Percentiles rank a stretch among this genome's conserved stretches.
Conservation (phyloP, 805 yeast genomes). For the Maudiozyma turicensis region DNA sequence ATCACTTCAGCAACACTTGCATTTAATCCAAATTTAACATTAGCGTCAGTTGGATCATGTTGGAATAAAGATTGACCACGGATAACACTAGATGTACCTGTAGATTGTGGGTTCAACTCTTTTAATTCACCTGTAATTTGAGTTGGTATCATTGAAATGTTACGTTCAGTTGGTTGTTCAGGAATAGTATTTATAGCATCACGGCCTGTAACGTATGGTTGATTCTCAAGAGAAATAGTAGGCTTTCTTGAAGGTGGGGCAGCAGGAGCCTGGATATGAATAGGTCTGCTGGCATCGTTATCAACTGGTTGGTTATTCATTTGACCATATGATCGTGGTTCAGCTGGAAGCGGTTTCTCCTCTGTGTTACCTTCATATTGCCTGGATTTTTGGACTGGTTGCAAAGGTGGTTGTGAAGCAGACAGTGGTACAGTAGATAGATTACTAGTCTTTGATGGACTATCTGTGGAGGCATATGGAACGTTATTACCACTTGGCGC, state of each 20-base stretch:
- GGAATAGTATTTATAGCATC: not conserved
- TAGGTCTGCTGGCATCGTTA: slow-evolving; percentile 7
- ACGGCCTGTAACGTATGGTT: not conserved
- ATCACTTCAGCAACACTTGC: slow-evolving; percentile 81
- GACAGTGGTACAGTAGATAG: not conserved
- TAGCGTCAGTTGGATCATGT: slow-evolving; percentile 36
- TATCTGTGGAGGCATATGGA: not conserved
- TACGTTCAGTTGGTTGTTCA: slow-evolving; percentile 2
- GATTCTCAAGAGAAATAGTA: slow-evolving; percentile 4
- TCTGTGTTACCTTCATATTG: slow-evolving; percentile 17
- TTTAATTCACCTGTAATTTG: slow-evolving; percentile 27
- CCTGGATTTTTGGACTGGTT: slow-evolving; percentile 26
- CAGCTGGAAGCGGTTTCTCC: slow-evolving; percentile 13
- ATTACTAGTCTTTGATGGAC: not conserved
- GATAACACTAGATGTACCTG: slow-evolving; percentile 34
- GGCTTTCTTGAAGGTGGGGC: slow-evolving; percentile 50
- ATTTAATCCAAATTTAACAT: slow-evolving; percentile 51
- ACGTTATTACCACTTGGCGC: not conserved
- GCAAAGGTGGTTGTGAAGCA: slow-evolving; percentile 28
- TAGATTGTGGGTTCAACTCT: slow-evolving; percentile 34
- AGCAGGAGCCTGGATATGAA: slow-evolving; percentile 37
- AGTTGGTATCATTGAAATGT: slow-evolving; percentile 12
- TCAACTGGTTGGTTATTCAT: not conserved
- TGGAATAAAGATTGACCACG: slow-evolving; percentile 31
- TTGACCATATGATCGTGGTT: slow-evolving; percentile 10